Conservation (phyloP, 176 grass and related monocot genomes). For the Zizania latifolia region DNA sequence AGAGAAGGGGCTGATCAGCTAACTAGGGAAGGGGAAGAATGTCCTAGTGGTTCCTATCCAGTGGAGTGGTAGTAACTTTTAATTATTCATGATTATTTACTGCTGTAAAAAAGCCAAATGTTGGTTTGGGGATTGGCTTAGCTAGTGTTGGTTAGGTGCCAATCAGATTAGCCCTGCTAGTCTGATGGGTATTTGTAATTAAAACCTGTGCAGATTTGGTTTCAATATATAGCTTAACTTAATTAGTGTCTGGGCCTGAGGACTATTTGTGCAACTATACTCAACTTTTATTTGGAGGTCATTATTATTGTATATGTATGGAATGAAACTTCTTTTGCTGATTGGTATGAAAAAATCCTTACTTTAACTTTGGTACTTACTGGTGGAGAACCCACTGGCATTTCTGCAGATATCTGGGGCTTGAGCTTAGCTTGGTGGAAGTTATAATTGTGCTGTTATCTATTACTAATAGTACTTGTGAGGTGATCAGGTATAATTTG, state of each 20-base stretch:
- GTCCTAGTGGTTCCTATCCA: conserved; percentile 16
- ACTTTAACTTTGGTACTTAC: conserved; percentile 6
- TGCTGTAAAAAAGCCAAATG: neutral
- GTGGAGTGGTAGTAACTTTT: neutral
- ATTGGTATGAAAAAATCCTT: neutral
- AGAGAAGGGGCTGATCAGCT: neutral
- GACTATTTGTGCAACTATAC: neutral
- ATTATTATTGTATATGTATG: conserved; percentile 11
- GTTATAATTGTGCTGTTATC: conserved; percentile 17
- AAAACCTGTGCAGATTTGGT: neutral
- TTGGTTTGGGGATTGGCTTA: conserved; percentile 14
- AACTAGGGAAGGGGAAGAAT: conserved; percentile 22
- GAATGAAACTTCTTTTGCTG: neutral
- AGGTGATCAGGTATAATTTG: neutral
- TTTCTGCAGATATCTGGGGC: conserved; percentile 5
- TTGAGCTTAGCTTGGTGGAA: neutral
- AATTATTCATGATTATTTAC: conserved; percentile 7
- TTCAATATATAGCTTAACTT: neutral
- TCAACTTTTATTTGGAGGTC: neutral
- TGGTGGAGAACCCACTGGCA: conserved; percentile 35
- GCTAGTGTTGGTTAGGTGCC: neutral
- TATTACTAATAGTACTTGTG: conserved; percentile 8
- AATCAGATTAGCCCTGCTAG: neutral
- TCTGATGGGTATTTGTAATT: neutral
- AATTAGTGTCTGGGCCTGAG: neutral